Conservation (phyloP, 495 filamentous ascomycete genomes). For the Trichoderma gamsii region DNA sequence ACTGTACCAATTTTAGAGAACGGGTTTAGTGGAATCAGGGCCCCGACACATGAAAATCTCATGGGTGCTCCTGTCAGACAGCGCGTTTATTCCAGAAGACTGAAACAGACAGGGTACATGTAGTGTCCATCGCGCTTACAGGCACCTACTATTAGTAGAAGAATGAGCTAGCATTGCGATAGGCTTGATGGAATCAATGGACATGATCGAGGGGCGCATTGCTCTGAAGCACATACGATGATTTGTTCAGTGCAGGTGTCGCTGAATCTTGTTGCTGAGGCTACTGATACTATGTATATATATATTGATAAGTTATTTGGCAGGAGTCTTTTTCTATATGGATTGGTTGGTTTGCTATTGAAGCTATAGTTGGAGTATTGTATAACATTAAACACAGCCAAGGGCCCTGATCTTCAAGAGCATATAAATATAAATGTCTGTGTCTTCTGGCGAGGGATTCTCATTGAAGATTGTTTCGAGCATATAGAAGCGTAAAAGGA, state of each 20-base stretch:
- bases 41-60: no score
- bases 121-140: not conserved
- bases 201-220: not conserved
- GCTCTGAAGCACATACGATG: not conserved
- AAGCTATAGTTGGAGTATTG: no score
- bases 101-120: not conserved
- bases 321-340: no score
- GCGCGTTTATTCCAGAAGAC: not conserved
- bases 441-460: no score
- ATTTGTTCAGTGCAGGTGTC: not conserved
- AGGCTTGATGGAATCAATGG: not conserved
- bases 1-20: not conserved
- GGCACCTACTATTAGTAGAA: not conserved
- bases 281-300: no score
- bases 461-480: no score
- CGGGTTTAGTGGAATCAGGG: not conserved
- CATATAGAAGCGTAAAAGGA: no score
- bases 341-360: no score
- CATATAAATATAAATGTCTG: no score
- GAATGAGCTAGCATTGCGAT: not conserved
- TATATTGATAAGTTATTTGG: no score
- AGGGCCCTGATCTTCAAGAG: no score
- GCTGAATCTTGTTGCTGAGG: not conserved
- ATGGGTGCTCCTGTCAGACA: not conserved
- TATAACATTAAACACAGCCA: no score